Conservation (phyloP, 805 yeast genomes). For the Yarrowia osloensis region DNA sequence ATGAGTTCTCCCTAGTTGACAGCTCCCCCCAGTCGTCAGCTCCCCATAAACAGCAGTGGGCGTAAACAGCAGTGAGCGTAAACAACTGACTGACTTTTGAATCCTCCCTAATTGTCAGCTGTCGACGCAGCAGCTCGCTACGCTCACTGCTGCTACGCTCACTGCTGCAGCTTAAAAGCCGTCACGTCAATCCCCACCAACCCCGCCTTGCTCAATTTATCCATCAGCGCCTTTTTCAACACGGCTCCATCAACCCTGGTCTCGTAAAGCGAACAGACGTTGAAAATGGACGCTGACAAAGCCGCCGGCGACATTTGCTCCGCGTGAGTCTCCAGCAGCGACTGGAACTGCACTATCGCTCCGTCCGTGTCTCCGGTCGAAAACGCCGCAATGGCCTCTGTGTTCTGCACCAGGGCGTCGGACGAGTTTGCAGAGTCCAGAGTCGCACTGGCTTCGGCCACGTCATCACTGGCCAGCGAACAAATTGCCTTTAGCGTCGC, state of each 20-base stretch:
- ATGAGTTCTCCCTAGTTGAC: no score
- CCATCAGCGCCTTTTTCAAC: conserved; percentile 23
- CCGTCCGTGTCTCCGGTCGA: conserved; percentile 1
- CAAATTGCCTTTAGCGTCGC: not conserved
- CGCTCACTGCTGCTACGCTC: not conserved
- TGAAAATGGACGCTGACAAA: conserved; percentile 10
- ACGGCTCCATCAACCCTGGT: conserved; percentile 6
- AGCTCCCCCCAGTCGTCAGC: no score
- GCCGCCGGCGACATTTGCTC: conserved; percentile 23
- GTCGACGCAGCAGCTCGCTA: not conserved
- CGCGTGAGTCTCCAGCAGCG: conserved; percentile 14
- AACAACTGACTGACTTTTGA: no score
- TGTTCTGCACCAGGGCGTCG: conserved; percentile 19
- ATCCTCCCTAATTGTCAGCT: no score
- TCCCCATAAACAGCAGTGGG: no score
- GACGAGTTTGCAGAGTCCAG: conserved; percentile 5
- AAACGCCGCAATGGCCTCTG: conserved; percentile 18
- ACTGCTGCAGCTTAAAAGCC: not conserved
- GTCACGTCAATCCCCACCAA: conserved; percentile 12
- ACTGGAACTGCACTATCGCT: conserved; percentile 16
- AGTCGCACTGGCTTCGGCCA: not conserved
- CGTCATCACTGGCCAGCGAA: not conserved
- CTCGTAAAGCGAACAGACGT: conserved; percentile 13
- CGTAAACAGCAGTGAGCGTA: no score
- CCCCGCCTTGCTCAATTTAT: not conserved